Evolutionary conservation across 2,329 filamentous ascomycete genomes (phyloP).

Genomic region (Aspergillus chevalieri): DNA sequence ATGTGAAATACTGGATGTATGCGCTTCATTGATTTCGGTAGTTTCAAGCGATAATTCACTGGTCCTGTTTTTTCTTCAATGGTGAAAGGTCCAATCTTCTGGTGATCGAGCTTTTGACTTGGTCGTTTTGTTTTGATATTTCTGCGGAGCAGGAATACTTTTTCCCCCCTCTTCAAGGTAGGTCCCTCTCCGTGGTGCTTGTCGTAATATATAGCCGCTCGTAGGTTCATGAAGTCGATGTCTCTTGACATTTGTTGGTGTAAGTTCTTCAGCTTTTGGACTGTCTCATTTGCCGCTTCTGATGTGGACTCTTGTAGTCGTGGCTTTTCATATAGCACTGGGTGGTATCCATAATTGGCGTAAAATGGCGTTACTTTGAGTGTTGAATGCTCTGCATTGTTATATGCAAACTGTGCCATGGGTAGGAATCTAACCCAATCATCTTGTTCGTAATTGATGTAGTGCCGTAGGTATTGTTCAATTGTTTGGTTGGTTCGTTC

Average conservation of each 20-base stretch:
- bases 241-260: no score
- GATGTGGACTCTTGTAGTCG: neutral
- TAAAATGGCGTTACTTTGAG: neutral
- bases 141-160: conserved; percentile 1
- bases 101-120: conserved; percentile 1
- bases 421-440: neutral
- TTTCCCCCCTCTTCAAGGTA: neutral
- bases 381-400: neutral
- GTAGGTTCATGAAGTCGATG: no score
- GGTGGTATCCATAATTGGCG: neutral
- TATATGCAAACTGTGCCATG: neutral
- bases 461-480: conserved; percentile 6
- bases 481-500: conserved; percentile 3
- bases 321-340: neutral
- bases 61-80: conserved; percentile 1
- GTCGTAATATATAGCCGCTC: no score
- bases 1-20: conserved; percentile 3
- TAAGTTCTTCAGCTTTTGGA: neutral
- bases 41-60: neutral
- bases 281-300: neutral
- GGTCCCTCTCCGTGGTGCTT: no score
- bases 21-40: neutral
- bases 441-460: conserved; percentile 6
- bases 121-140: conserved; percentile 3
- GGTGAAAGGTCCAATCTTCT: neutral